Base-by-base conservation (phyloP, 257 asterid species). In the Salvia splendens region DNA sequence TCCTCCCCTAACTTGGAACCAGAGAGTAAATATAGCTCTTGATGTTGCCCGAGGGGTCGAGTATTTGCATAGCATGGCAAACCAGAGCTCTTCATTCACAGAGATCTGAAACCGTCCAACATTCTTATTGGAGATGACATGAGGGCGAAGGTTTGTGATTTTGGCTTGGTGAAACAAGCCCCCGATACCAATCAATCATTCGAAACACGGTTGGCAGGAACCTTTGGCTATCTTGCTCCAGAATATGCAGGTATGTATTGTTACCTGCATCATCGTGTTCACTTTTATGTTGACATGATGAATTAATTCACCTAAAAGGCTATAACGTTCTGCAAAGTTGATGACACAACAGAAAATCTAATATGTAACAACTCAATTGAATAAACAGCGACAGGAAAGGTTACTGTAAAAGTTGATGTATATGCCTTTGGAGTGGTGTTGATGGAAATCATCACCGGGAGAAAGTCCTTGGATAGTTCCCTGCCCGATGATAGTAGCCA, bases 181-280 rank as follows among this genome's bases (percentile, higher is more conserved):
- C 92, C 93, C 0, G 88, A 83, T 35, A 87, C 89, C 1, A 79
- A 76, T 36, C 47, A 67, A 57, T 91, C 99, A 0, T 45, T 91
- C 4, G 93, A 85, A 69, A 91, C 99, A 1, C 70, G 77, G 53
- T 75, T 91, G 42, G 99, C 99, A 0, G 99, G 99, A 71, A 94
- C 99, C 1, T 93, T 93, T 12, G 99, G 99, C 12, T 93, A 90
- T 79, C 94, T 93, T 73, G 97, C 99, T 48, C 99, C 99, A 0
- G 99, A 94, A 64, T 94, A 94, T 33, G 95, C 95, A 2, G 88
- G 97, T 93, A 84, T 46, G 76, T 48, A 59, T 60, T 24, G 3
- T 36, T 57, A 65, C 52, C 24, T 59, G 15, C 61, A 24, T 57
- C 35, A 50, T 49, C 62, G 60, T 61, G 5, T 38, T 48, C 68